Conservation (phyloP, 371 early-diverging fungal species). For the Mortierella sp. region DNA sequence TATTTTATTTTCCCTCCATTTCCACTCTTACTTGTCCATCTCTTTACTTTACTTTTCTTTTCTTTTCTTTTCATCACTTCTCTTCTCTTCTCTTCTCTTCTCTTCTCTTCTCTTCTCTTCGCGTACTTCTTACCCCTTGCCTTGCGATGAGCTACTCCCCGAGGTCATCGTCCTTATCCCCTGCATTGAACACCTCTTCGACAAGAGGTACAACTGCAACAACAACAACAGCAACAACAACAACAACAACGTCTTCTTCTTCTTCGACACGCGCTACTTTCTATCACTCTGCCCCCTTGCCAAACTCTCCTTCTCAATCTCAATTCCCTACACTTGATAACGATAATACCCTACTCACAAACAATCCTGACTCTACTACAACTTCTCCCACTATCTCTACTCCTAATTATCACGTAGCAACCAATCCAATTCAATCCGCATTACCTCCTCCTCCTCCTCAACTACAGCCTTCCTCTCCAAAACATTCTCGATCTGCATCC, state of each 20-base stretch:
- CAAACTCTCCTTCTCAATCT: conserved; percentile 2
- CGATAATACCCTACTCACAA: background rate
- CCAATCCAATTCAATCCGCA: background rate
- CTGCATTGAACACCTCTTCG: background rate
- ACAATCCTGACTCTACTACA: too few relatives aligned
- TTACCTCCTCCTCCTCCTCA: background rate
- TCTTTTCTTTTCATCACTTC: background rate
- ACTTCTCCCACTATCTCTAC: background rate
- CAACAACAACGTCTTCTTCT: background rate
- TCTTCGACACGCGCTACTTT: background rate
- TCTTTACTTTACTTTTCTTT: background rate
- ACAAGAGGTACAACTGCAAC: background rate
- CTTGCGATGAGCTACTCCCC: conserved; percentile 8
- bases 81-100: background rate
- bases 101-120: background rate
- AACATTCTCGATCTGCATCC: background rate
- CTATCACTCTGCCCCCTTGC: conserved; percentile 8
- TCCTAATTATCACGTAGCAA: background rate
- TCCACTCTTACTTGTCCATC: background rate
- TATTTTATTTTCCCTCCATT: too few relatives aligned
- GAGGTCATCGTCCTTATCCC: conserved; percentile 1
- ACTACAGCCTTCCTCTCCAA: background rate
- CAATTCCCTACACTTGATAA: background rate
- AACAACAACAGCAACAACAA: background rate
- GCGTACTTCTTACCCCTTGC: background rate